phyloP scores from a whole-genome alignment of 352 stramenopile species.

The Phytopythium mirpurense region DNA sequence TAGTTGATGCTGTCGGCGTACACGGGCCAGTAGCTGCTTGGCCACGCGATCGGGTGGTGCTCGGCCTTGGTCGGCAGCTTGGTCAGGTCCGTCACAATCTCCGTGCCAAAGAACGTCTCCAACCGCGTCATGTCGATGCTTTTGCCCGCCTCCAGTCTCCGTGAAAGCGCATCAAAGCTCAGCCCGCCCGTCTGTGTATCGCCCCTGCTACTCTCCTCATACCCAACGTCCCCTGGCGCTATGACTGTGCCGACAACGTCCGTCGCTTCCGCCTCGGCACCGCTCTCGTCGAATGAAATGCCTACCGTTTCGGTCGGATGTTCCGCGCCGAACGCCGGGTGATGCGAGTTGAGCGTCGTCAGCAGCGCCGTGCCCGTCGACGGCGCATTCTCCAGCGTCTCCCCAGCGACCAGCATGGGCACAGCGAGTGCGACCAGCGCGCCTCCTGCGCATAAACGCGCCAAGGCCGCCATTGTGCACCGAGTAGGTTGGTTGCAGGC shows the following conservation, averaged over 20 bases:
- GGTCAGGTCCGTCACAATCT: constrained; percentile 45
- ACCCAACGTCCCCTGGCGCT: constrained; percentile 9
- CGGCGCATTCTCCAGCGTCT: constrained; percentile 21
- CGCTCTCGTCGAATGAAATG: constrained; percentile 5
- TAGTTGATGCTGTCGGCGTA: constrained; percentile 66
- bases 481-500: neutral
- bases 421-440: neutral
- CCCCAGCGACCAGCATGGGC: neutral
- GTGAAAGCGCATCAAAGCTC: neutral
- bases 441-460: neutral
- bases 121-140: constrained; percentile 42
- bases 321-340: constrained; percentile 26
- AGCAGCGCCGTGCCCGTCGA: constrained; percentile 19
- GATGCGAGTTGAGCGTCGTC: constrained; percentile 20
- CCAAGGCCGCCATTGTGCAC: neutral
- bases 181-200: neutral
- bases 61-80: constrained; percentile 39
- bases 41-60: constrained; percentile 49
- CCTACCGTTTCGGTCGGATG: constrained; percentile 21
- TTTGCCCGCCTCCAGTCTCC: constrained; percentile 33
- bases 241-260: constrained; percentile 5
- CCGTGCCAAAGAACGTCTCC: constrained; percentile 37
- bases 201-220: constrained; percentile 5
- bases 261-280: constrained; percentile 4
- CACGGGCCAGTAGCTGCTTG: constrained; percentile 63